Percentiles rank a stretch among this genome's conserved stretches.
Evolutionary conservation across 345 rosid species (phyloP).

Genomic region (Jatropha curcas): DNA sequence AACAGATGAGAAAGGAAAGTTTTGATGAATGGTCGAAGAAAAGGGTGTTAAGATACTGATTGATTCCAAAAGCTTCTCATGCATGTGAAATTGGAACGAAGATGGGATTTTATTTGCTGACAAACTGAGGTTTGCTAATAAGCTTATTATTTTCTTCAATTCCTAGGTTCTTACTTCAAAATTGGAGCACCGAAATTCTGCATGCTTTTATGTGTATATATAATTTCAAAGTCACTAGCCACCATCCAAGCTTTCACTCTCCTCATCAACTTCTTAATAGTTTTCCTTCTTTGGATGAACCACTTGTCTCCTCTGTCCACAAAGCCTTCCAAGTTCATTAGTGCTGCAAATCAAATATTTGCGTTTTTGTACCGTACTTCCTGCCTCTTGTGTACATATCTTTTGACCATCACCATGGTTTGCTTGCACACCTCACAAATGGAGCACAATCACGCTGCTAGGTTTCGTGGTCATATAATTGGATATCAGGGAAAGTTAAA

Average conservation of each 20-base stretch:
- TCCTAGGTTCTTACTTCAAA: not conserved
- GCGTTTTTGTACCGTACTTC: no score
- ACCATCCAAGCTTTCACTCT: no score
- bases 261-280: no score
- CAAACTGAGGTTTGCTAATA: slow-evolving; percentile 55
- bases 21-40: slow-evolving; percentile 83
- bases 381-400: not conserved
- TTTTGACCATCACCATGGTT: not conserved
- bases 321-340: not conserved
- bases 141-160: not conserved
- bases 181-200: no score
- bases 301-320: not conserved
- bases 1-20: slow-evolving; percentile 72
- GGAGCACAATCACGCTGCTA: not conserved
- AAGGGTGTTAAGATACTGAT: slow-evolving; percentile 74
- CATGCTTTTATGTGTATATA: not conserved
- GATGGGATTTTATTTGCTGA: slow-evolving; percentile 92
- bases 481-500: not conserved
- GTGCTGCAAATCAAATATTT: no score
- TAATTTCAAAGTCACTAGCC: not conserved
- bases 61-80: slow-evolving; percentile 85
- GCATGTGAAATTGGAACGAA: slow-evolving; percentile 89
- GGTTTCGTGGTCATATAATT: not conserved
- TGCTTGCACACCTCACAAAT: not conserved
- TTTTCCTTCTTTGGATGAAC: no score